Evolutionary conservation across 306 rosid species (phyloP), one percentile per base, ranked within the genome.

Genomic region (Vachellia collinsii): DNA sequence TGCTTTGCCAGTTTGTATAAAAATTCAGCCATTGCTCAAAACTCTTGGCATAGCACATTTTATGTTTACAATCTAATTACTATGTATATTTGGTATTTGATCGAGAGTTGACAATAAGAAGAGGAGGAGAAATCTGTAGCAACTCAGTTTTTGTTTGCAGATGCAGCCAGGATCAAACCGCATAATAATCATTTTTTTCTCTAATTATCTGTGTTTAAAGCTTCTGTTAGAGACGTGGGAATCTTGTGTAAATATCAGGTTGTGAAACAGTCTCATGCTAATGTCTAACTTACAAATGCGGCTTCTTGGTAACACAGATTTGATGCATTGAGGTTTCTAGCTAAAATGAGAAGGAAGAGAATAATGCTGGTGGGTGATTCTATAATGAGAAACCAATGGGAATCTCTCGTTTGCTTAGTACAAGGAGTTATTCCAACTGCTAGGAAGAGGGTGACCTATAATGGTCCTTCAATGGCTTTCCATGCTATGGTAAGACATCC

Each of bases 351-450:
- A 77, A 84, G 83, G 78, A 95, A 93, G 83, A 90, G 99, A 79
- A 90, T 95, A 83, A 88, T 95, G 97, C 71, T 95, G 81, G 99
- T 95, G 73, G 99, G 99, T 42, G 99, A 95, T 87, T 95, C 99
- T 72, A 95, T 95, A 78, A 90, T 91, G 92, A 93, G 99, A 81
- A 95, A 95, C 80, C 99, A 95, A 73, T 95, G 99, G 99, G 99
- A 95, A 77, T 95, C 98, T 79, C 98, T 95, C 5, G 97, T 93
- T 47, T 95, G 98, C 80, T 88, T 93, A 48, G 92, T 95, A 53
- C 96, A 95, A 83, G 98, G 98, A 86, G 98, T 93, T 70, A 84
- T 95, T 64, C 96, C 99, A 44, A 89, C 91, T 20, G 90, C 81
- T 72, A 82, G 88, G 59, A 95, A 95, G 80, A 90, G 50, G 59